A percentile compares a stretch with the other conserved stretches of the same genome.
phyloP scores from a whole-genome alignment of 257 asterid species.

The Solanum phureja region DNA sequence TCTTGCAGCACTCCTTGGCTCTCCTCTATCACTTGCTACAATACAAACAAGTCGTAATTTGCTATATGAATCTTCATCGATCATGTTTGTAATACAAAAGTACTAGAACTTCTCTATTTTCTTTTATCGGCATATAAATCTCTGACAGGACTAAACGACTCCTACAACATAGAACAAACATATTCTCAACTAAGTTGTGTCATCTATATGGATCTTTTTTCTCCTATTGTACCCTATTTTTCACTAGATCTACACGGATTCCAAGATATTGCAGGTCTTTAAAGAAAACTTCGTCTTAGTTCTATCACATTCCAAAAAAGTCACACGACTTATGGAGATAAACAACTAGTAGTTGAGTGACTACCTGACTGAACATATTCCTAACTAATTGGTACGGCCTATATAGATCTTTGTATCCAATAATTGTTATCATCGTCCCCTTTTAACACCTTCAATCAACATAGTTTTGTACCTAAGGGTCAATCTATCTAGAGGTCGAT shows the following conservation, averaged over 20 bases:
- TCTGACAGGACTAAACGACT: not conserved
- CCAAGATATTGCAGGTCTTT: not conserved
- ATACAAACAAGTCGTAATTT: not conserved
- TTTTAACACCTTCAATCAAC: not conserved
- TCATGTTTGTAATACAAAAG: not conserved
- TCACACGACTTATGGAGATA: not conserved
- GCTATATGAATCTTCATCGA: not conserved
- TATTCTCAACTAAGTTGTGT: not conserved
- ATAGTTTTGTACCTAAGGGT: not conserved
- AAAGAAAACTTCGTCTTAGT: not conserved
- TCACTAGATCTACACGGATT: not conserved
- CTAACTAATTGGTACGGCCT: not conserved
- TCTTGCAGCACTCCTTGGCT: constrained; percentile 53
- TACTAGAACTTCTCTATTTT: not conserved
- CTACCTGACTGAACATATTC: not conserved
- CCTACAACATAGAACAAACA: not conserved
- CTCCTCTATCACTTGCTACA: constrained; percentile 65
- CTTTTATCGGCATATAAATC: not conserved
- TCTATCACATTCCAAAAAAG: not conserved
- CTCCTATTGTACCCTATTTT: not conserved
- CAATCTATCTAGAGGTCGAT: not conserved
- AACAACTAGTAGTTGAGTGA: not conserved
- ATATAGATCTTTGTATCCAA: not conserved
- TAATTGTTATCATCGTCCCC: not conserved
- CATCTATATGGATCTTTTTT: not conserved